These are phyloP conservation scores for Colletotrichum cuscutae DNA, from an alignment of 2,329 filamentous ascomycete genomes.

Conservation along the genomic window DNA sequence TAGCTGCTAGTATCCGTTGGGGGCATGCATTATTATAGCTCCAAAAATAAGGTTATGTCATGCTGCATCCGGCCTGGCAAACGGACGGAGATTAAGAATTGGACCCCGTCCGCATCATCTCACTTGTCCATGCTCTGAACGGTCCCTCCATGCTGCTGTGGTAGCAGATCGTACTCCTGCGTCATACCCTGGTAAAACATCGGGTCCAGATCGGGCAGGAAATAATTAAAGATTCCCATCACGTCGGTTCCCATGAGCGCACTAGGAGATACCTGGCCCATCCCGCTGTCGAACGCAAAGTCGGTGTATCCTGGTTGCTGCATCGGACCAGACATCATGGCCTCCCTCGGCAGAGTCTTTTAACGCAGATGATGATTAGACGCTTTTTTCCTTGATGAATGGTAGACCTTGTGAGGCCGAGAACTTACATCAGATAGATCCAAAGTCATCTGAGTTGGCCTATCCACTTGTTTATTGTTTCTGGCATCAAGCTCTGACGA, in stretches of 20 bases:
- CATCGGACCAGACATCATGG: not conserved
- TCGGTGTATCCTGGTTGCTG: conserved; percentile 23
- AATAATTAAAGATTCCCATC: conserved; percentile 41
- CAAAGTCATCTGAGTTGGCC: not conserved
- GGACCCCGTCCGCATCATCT: not conserved
- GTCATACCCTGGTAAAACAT: conserved; percentile 34
- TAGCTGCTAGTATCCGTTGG: not conserved
- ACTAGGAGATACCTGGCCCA: conserved; percentile 2
- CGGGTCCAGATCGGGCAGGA: conserved; percentile 39
- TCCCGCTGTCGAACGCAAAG: conserved; percentile 32
- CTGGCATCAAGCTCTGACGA: not conserved
- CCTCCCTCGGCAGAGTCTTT: not conserved
- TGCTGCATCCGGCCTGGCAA: not conserved
- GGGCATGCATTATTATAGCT: not conserved
- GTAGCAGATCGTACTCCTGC: conserved; percentile 1
- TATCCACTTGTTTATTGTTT: not conserved
- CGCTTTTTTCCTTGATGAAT: not conserved
- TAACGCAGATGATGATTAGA: not conserved
- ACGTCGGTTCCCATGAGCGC: conserved; percentile 38
- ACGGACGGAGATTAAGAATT: not conserved
- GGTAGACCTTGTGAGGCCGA: too few relatives aligned
- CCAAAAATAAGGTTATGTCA: not conserved
- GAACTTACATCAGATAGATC: conserved; percentile 1
- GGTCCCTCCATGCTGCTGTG: conserved; percentile 16
- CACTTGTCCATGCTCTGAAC: not conserved